A percentile compares a stretch with the other conserved stretches of the same genome.
Evolutionary conservation across 2,329 filamentous ascomycete species (phyloP).

Genomic region (Penicillium capsulatum): DNA sequence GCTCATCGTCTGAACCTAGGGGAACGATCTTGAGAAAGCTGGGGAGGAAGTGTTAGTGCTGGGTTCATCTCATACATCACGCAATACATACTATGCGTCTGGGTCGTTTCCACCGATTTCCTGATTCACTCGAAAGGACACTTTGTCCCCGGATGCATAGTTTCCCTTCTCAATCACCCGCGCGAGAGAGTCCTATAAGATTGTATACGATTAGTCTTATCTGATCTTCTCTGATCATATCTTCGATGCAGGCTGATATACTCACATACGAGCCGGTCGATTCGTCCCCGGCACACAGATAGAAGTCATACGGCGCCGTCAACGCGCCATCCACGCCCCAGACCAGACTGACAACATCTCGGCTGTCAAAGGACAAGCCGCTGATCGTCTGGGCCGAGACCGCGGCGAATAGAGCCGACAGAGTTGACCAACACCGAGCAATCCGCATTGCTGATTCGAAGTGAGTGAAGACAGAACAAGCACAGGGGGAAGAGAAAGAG

Average conservation of each 20-base stretch:
- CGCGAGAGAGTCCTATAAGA: conserved; percentile 39
- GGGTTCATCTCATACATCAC: not conserved
- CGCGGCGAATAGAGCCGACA: conserved; percentile 39
- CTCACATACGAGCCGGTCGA: conserved; percentile 45
- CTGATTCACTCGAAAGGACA: conserved; percentile 45
- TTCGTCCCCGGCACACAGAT: conserved; percentile 60
- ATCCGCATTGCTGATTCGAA: conserved; percentile 27
- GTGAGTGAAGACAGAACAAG: conserved; percentile 5
- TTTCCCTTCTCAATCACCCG: conserved; percentile 37
- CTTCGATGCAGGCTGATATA: conserved; percentile 1
- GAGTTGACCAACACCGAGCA: conserved; percentile 26
- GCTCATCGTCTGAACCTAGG: conserved; percentile 46
- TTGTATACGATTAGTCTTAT: conserved; percentile 4
- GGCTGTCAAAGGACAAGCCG: conserved; percentile 49
- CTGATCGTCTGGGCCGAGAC: conserved; percentile 50
- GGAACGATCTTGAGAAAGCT: conserved; percentile 60
- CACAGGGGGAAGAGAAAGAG: not conserved
- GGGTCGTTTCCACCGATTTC: conserved; percentile 43
- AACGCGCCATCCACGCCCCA: conserved; percentile 17
- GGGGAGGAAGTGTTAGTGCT: conserved; percentile 4
- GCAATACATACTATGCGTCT: conserved; percentile 53
- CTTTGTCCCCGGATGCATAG: conserved; percentile 40
- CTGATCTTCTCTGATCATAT: no score
- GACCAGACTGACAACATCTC: conserved; percentile 43
- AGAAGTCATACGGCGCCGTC: conserved; percentile 50